Conservation (phyloP, 257 asterid species). For the Cruciata laevipes region DNA sequence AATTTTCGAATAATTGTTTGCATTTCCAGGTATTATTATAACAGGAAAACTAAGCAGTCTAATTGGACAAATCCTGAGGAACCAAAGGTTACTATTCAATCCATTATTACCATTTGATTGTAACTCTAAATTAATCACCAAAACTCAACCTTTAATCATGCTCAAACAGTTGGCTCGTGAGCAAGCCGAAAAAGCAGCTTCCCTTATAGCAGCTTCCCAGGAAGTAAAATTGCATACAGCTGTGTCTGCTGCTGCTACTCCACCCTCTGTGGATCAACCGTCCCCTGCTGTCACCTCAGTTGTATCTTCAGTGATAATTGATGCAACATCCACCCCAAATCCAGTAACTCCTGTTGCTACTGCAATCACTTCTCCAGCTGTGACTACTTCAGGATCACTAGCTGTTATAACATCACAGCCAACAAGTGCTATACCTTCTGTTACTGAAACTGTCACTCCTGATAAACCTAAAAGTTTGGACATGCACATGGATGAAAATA, state of each 20-base stretch:
- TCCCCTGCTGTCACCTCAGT: constrained; percentile 32
- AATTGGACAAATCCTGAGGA: constrained; percentile 96
- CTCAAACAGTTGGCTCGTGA: constrained; percentile 86
- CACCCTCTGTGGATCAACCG: constrained; percentile 41
- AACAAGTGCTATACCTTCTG: constrained; percentile 31
- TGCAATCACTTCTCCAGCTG: constrained; percentile 40
- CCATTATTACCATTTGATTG: constrained; percentile 7
- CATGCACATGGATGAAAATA: constrained; percentile 37
- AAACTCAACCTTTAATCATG: constrained; percentile 25
- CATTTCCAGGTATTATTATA: constrained; percentile 74
- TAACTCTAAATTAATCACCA: constrained; percentile 7
- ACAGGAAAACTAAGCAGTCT: constrained; percentile 92
- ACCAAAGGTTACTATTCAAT: constrained; percentile 51
- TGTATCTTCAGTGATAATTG: not conserved
- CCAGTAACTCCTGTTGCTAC: constrained; percentile 45
- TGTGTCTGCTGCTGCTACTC: constrained; percentile 32
- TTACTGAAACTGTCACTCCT: constrained; percentile 38
- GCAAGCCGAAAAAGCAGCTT: constrained; percentile 61
- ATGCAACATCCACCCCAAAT: constrained; percentile 44
- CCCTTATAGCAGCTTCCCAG: constrained; percentile 33
- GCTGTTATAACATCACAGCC: constrained; percentile 38
- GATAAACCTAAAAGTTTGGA: constrained; percentile 34
- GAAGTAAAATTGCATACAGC: constrained; percentile 40
- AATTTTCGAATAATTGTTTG: constrained; percentile 6
- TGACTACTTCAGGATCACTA: constrained; percentile 45